Base-by-base conservation (phyloP, 2,329 filamentous ascomycete species). In the Pseudocercospora musae region DNA sequence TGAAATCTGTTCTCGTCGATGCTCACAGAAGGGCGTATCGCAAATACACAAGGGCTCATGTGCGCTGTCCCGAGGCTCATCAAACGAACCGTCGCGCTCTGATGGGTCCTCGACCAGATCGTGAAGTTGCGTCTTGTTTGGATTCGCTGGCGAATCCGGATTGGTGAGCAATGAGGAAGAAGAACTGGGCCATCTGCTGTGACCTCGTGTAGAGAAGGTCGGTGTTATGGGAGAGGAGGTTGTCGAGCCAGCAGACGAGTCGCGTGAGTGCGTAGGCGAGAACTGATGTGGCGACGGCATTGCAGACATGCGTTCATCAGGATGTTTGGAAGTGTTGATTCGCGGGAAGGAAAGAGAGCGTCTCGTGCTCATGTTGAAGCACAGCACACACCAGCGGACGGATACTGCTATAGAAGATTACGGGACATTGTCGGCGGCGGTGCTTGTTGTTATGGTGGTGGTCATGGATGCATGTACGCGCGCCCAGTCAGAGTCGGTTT, bases 31-130 rank as follows among this genome's bases (percentile, higher is more conserved):
- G 4, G 84, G 81, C 60, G 84, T 80, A 70, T 89, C 87, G 69
- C 91, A 92, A 71, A 91, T 84, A 76, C 90, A 94, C 71, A 87
- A 82, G 70, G 87, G 77, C 62, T 70, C 72, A 56, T 77, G 77
- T 13, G 60, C 37, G 15, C 40, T 46, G 21, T 53, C 44, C 20
- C 57, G 25, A 20, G 42, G 80, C 27, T 82, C 75, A 53, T 82
- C 74, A 62, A 53, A 82, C 80, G 62, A 80, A 27, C 87, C 85
- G 21, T 89, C 89, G 58, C 84, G 84, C 74, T 93, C 89, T 46
- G 87, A 78, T 1, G 89, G 87, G 71, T 96, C 92, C 75, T 97
- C 93, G 71, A 92, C 85, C 20, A 97, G 89, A 71, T 95, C 90
- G 15, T 91, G 89, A 65, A 97, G 81, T 57, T 91, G 91, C 0